Base-by-base conservation (phyloP, 345 rosid species). In the Hibiscus mutabilis region DNA sequence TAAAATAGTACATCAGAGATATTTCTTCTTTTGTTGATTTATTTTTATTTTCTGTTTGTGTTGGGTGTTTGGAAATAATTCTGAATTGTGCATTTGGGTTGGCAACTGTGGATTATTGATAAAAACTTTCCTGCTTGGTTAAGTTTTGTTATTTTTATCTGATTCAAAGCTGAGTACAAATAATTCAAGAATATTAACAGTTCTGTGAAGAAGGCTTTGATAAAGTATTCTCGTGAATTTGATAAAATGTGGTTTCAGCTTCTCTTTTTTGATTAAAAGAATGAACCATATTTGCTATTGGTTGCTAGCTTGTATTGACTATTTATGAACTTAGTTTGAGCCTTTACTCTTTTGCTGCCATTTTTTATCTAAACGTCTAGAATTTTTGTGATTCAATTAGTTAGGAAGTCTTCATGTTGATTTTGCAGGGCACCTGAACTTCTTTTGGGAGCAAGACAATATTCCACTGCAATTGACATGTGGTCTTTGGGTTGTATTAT, bases 401-500 rank as follows among this genome's bases (percentile, higher is more conserved):
- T 15, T 49, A 49, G 55, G 19, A 49, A 14, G 14, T 51, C 37
- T 19, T 47, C 21, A n/a, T 22, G 53, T 65, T 73, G 51, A 16
- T 70, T 85, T 75, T 49, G 18, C 82, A 91, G 98, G 74, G 93
- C 97, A 64, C 97, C 97, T 6, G 97, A 91, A 75, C 96, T 89
- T 59, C 82, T 93, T 1, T 74, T 91, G 51, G 98, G 93, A 79
- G 88, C 89, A 33, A 88, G 91, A 72, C 70, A 82, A 75, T 91
- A 93, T 78, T 91, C 97, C 29, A 87, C 92, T 44, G 96, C 93
- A 27, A 80, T 93, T 68, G 98, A 93, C 82, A 93, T 93, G 97
- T 93, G 98, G 98, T 93, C 98, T 3, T 69, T 91, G 5, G 97
- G 98, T 46, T 93, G 97, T 75, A 91, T 93, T 59, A 93, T 93